Evolutionary conservation across 345 rosid genomes (phyloP).

Genomic region (Gossypium longicalyx): DNA sequence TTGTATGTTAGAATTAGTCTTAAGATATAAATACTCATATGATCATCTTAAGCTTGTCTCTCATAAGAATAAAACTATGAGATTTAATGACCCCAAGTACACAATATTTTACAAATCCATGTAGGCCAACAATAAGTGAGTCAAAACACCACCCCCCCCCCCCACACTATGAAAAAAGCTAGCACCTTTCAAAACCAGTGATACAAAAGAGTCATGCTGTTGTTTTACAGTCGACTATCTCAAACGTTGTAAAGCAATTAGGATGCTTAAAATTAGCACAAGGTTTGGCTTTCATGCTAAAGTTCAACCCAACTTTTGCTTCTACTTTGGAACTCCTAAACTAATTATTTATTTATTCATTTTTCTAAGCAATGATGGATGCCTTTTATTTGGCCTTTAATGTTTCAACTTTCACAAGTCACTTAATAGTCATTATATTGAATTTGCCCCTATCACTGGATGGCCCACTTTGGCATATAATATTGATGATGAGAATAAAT

Average conservation of each 20-base stretch:
- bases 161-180: neutral
- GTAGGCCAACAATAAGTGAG: too few species aligned
- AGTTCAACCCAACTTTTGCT: neutral
- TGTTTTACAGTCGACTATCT: neutral
- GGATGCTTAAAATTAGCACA: neutral
- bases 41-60: too few species aligned
- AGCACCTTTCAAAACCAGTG: neutral
- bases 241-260: neutral
- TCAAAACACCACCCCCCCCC: neutral
- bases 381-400: neutral
- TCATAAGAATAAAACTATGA: too few species aligned
- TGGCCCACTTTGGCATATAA: constrained; percentile 8
- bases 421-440: too few species aligned
- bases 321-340: constrained; percentile 2
- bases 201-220: neutral
- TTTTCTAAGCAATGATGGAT: neutral
- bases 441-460: too few species aligned
- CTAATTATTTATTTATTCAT: neutral
- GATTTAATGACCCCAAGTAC: too few species aligned
- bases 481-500: constrained; percentile 12
- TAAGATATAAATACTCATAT: neutral
- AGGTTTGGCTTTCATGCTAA: neutral
- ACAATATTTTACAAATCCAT: too few species aligned
- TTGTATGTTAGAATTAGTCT: neutral
- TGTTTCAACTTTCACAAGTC: neutral